phyloP scores from a whole-genome alignment of 768 basidiomycete species.

The Russula emetica region DNA sequence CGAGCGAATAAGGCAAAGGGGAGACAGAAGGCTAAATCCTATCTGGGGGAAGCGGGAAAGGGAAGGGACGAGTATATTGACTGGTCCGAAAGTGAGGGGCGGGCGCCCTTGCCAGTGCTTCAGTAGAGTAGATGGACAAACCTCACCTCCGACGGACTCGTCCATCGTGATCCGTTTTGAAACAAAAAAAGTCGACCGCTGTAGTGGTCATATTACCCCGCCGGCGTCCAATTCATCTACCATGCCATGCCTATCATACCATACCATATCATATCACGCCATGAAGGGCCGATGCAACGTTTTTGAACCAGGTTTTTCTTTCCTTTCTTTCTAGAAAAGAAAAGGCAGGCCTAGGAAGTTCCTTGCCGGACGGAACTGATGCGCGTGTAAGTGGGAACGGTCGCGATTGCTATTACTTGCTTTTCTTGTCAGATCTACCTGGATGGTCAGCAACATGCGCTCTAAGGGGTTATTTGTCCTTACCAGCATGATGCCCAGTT shows the following conservation, averaged over 20 bases:
- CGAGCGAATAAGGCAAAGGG: not conserved
- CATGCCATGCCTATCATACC: too few species aligned
- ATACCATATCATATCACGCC: too few species aligned
- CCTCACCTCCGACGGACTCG: not conserved
- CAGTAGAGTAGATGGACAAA: not conserved
- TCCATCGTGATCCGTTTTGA: not conserved
- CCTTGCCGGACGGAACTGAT: not conserved
- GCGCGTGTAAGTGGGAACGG: not conserved
- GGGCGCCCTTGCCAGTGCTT: not conserved
- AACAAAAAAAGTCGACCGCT: not conserved
- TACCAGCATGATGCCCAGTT: not conserved
- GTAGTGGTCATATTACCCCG: slow-evolving; percentile 3
- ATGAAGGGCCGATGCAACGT: not conserved
- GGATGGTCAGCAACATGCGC: not conserved
- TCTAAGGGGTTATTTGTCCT: slow-evolving; percentile 8
- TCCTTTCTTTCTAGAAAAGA: not conserved
- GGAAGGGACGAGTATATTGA: too few species aligned
- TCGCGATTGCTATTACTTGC: not conserved
- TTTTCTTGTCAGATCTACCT: slow-evolving; percentile 4
- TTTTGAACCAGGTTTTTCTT: not conserved
- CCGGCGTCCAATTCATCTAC: not conserved
- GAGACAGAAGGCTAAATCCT: not conserved
- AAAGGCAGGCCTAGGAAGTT: not conserved
- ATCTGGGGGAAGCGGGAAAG: not conserved
- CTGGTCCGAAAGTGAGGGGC: not conserved